Percentiles rank a stretch among this genome's conserved stretches.
phyloP scores from a whole-genome alignment of 768 basidiomycete genomes.

The Gloeopeniophorella convolvens region DNA sequence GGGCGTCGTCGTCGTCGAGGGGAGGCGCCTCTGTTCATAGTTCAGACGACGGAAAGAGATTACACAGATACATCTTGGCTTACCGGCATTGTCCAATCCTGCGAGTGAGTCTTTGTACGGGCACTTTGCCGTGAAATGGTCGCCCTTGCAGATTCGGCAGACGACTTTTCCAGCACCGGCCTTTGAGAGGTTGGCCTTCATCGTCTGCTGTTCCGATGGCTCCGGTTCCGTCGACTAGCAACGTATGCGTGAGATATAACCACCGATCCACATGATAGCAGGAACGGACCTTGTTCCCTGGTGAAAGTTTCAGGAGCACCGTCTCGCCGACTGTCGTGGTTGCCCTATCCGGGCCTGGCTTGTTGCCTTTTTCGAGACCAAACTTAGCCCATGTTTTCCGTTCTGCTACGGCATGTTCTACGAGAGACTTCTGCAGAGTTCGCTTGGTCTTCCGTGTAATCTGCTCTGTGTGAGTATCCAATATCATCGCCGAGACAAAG shows the following conservation, averaged over 20 bases:
- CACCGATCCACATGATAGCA: not conserved
- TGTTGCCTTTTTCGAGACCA: constrained; percentile 82
- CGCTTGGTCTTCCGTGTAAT: constrained; percentile 83
- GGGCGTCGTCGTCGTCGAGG: not conserved
- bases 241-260: not conserved
- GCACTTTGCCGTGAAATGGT: constrained; percentile 97
- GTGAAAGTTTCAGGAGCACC: constrained; percentile 50
- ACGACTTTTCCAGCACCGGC: constrained; percentile 82
- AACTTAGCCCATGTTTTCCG: constrained; percentile 93
- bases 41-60: constrained; percentile 5
- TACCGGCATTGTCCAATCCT: constrained; percentile 57
- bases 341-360: constrained; percentile 83
- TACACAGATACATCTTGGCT: constrained; percentile 18
- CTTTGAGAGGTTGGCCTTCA: constrained; percentile 61
- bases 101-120: constrained; percentile 94
- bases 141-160: constrained; percentile 93
- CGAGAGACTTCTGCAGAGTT: constrained; percentile 81
- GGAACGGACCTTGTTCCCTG: not conserved
- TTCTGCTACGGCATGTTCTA: constrained; percentile 92
- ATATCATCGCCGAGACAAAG: not conserved
- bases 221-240: constrained; percentile 58
- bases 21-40: constrained; percentile 31
- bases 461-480: constrained; percentile 33
- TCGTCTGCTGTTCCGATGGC: constrained; percentile 52
- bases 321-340: constrained; percentile 89